Percentiles rank a stretch among this genome's conserved stretches.
Conservation (phyloP, 2,329 filamentous ascomycete genomes). For the Ophiocordyceps camponoti-rufipedis region DNA sequence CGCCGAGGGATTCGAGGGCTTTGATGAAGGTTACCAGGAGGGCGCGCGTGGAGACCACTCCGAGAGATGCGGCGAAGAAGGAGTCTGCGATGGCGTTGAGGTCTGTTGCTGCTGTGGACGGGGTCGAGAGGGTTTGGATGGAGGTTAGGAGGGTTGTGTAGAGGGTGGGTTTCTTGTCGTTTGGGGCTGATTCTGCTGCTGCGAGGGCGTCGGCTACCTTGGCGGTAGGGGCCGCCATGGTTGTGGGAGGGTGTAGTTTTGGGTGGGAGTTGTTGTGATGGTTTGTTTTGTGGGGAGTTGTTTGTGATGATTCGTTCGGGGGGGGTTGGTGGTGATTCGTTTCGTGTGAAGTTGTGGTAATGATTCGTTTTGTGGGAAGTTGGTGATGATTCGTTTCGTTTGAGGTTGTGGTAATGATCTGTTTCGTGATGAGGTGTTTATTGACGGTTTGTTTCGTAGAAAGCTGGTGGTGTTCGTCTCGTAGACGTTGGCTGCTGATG, state of each 20-base stretch:
- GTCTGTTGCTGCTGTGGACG: constrained; percentile 27
- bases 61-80: constrained; percentile 49
- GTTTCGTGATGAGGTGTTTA: too few species aligned
- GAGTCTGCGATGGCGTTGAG: constrained; percentile 49
- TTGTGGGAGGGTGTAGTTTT: background rate
- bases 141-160: constrained; percentile 28
- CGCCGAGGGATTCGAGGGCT: constrained; percentile 40
- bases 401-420: too few species aligned
- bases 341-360: too few species aligned
- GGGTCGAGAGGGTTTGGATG: constrained; percentile 21
- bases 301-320: too few species aligned
- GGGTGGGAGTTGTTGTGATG: background rate
- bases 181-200: constrained; percentile 15
- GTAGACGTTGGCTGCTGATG: too few species aligned
- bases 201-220: constrained; percentile 26
- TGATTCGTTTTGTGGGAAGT: too few species aligned
- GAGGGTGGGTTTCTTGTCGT: constrained; percentile 25
- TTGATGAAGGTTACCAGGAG: constrained; percentile 50
- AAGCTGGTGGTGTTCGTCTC: too few species aligned
- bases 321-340: too few species aligned
- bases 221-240: constrained; percentile 13
- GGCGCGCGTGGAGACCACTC: constrained; percentile 57
- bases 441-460: too few species aligned
- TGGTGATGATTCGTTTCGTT: too few species aligned
- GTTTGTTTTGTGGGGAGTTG: too few species aligned